Evolutionary conservation across 2,329 filamentous ascomycete genomes (phyloP), one percentile per base, ranked within the genome.

Genomic region (Biscogniauxia mediterranea): DNA sequence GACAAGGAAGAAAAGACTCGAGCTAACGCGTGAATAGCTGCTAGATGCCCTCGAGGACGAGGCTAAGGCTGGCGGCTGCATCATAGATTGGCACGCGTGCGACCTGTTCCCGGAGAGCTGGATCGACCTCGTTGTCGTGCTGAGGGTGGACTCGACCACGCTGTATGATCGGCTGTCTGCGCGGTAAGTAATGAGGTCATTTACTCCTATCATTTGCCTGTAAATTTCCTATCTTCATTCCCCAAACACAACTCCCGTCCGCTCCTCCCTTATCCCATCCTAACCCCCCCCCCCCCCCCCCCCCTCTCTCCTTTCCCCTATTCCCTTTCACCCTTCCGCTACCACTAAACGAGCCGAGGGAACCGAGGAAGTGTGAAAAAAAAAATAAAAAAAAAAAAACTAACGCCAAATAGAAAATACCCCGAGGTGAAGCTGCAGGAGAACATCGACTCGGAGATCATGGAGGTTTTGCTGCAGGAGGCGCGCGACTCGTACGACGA

Each of bases 21-120:
- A 54, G 21, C 13, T 46, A 46, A 46, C 5, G 13, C 23, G 49
- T 54, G 17, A 38, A 38, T 69, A 93, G 88, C 80, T 99, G 32
- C 83, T 99, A 21, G 95, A 99, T 74, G 86, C 90, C 54, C 89
- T 99, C 60, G 95, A 98, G 78, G 85, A 91, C 60, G 89, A 95
- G 63, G 84, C 91, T 49, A 84, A 88, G 64, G 78, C 84, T 20
- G 94, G 94, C 60, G 95, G 95, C 20, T 91, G 87, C 76, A 87
- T 99, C 69, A 90, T 99, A 72, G 95, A 99, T 79, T 99, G 95
- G 94, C 95, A 99, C 78, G 94, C 93, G 1, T 98, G 94, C 79
- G 95, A 98, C 71, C 79, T 98, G 21, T 98, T 98, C 73, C 95
- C 95, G 1, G 88, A 90, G 74, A 90, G 90, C 72, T 96, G 93